These are phyloP conservation scores for Larix kaempferi DNA, from an alignment of 75 land plant genomes.

Conservation along the genomic window DNA sequence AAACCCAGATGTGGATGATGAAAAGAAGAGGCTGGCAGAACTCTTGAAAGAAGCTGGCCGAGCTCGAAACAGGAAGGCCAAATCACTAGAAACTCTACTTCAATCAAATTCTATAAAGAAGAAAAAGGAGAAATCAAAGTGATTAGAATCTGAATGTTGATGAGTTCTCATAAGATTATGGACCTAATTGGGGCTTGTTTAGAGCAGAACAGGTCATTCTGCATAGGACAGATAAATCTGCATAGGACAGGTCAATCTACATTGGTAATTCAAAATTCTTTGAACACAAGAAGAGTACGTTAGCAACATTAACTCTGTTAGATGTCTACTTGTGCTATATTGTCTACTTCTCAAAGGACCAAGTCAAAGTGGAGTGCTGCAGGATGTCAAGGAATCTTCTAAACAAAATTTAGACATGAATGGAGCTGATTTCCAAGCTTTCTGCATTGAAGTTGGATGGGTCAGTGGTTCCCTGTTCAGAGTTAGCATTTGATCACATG, in stretches of 20 bases:
- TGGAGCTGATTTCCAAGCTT: background rate
- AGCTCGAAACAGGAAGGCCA: constrained; percentile 49
- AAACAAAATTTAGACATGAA: background rate
- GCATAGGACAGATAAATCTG: too few species aligned
- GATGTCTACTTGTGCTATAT: constrained; percentile 1
- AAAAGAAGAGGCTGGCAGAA: constrained; percentile 56
- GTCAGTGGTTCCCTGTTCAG: background rate
- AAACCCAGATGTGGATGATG: constrained; percentile 69
- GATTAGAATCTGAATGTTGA: constrained; percentile 5
- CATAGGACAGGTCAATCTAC: background rate
- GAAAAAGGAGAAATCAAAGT: constrained; percentile 40
- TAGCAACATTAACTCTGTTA: constrained; percentile 7
- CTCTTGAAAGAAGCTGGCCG: constrained; percentile 73
- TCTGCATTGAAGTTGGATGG: background rate
- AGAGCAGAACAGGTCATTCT: background rate
- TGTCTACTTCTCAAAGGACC: background rate
- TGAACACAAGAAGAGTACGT: constrained; percentile 5
- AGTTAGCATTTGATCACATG: background rate
- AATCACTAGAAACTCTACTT: constrained; percentile 59
- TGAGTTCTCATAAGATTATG: too few species aligned
- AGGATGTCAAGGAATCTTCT: background rate
- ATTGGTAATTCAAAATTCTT: background rate
- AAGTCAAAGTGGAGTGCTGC: background rate
- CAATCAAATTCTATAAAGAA: constrained; percentile 36
- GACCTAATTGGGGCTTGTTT: too few species aligned